Conservation (phyloP, 768 basidiomycete genomes). For the Suillus fuscotomentosus region DNA sequence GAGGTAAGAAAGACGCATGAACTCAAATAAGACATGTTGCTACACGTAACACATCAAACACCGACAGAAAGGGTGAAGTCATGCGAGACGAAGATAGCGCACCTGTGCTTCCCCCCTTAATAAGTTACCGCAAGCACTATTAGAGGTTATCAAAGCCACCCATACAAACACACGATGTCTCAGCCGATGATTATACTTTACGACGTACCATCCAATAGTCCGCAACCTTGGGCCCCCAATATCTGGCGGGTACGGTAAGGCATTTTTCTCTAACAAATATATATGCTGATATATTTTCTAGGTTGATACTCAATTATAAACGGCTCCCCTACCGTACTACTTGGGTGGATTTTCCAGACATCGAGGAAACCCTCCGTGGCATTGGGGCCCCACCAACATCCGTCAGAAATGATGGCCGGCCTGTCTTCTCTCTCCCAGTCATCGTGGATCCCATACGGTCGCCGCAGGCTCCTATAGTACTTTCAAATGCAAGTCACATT, state of each 20-base stretch:
- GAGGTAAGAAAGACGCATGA: neutral
- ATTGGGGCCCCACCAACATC: slow-evolving; percentile 62
- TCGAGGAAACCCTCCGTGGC: slow-evolving; percentile 56
- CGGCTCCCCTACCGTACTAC: slow-evolving; percentile 65
- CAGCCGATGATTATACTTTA: slow-evolving; percentile 61
- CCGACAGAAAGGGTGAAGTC: neutral
- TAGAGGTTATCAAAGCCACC: neutral
- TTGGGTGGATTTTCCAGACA: slow-evolving; percentile 70
- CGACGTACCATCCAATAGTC: slow-evolving; percentile 57
- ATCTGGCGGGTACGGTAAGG: slow-evolving; percentile 68
- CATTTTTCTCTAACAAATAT: neutral
- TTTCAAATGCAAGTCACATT: slow-evolving; percentile 61
- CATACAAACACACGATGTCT: slow-evolving; percentile 29
- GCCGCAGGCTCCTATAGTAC: slow-evolving; percentile 43
- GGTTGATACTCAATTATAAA: slow-evolving; percentile 78
- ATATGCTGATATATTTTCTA: slow-evolving; percentile 22
- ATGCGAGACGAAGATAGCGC: neutral
- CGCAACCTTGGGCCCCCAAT: slow-evolving; percentile 76
- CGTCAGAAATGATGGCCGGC: slow-evolving; percentile 51
- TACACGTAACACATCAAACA: slow-evolving; percentile 4
- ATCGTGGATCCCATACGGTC: slow-evolving; percentile 58
- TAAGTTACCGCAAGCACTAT: slow-evolving; percentile 11
- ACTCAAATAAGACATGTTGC: neutral
- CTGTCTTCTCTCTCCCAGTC: slow-evolving; percentile 68
- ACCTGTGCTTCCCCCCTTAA: slow-evolving; percentile 6